Base-by-base conservation (phyloP, 169 alveolate species). In the Eimeria necatrix region DNA sequence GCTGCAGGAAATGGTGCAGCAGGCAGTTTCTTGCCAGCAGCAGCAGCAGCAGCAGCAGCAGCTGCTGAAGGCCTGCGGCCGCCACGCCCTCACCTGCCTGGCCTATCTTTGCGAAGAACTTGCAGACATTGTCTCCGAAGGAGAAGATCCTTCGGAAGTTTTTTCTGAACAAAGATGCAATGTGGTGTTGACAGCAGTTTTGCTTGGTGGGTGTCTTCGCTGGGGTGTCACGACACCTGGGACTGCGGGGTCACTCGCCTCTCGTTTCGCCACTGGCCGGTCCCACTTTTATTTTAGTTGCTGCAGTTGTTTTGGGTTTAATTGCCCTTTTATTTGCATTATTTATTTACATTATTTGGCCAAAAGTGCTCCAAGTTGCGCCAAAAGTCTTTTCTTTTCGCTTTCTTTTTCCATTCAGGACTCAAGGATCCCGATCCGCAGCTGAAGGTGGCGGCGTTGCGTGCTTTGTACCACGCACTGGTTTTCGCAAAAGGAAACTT, bases 91-190 rank as follows among this genome's bases (percentile, higher is more conserved):
- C 26, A 96, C 96, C 16, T 96, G 97, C 26, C 96, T 96, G 51
- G 96, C 96, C 48, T 96, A 95, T 64, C 92, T 96, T 24, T 95
- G 97, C 70, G 97, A 96, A 59, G 97, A 96, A 32, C 96, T 95
- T 6, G 95, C 96, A 59, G 94, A 90, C 68, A 61, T 96, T 59
- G 96, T 95, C 41, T 92, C 96, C 14, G 97, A 95, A 41, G 93
- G 96, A 18, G 95, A 91, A 48, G 95, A 91, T 7, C 95, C 95
- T 4, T 94, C 96, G 3, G 96, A 94, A 22, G 94, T 95, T 41
- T 71, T 96, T 70, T 81, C 97, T 26, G 91, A 93, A 51, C 96
- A 95, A 8, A 87, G 94, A 86, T 92, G 96, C 88, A 96, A 96
- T 96, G 95, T 93, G 56, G 95, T 95, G n/a, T 96, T 96, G 73